Evolutionary conservation across 371 early-diverging fungal species (phyloP).

Genomic region (Dipsacomyces acuminosporus): DNA sequence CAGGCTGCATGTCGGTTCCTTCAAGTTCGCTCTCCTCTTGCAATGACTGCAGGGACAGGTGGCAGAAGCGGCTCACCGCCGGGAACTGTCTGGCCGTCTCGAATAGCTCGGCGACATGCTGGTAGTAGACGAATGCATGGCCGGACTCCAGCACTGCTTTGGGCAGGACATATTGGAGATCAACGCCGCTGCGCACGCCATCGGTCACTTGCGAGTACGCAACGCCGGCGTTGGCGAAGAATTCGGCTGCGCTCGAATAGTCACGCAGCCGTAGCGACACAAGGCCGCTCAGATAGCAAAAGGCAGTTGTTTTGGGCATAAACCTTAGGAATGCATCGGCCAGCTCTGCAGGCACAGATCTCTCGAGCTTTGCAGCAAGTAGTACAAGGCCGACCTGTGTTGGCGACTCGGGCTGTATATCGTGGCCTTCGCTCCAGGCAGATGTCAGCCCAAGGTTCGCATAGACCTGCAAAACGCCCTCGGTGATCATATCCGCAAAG

Average conservation of each 20-base stretch:
- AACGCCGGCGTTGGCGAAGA: conserved; percentile 38
- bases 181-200: conserved; percentile 25
- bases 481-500: conserved; percentile 36
- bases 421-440: background rate
- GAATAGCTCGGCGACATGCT: conserved; percentile 48
- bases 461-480: conserved; percentile 37
- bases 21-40: conserved; percentile 13
- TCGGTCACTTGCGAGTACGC: conserved; percentile 32
- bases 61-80: conserved; percentile 35
- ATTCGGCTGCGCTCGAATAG: conserved; percentile 25
- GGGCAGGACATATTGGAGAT: conserved; percentile 38
- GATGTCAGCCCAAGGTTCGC: conserved; percentile 9
- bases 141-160: conserved; percentile 10
- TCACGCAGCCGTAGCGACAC: conserved; percentile 37
- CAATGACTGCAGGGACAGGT: conserved; percentile 39
- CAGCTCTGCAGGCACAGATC: conserved; percentile 22
- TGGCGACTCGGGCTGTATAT: background rate
- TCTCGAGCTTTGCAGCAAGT: conserved; percentile 29
- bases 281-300: conserved; percentile 36
- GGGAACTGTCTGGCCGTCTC: conserved; percentile 21
- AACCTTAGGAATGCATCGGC: conserved; percentile 27
- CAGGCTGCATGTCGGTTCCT: conserved; percentile 2
- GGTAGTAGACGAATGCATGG: conserved; percentile 40
- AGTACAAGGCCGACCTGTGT: conserved; percentile 7
- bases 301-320: conserved; percentile 31